Evolutionary conservation across 176 grass and related monocot genomes (phyloP).

Genomic region (Stipa capillata): DNA sequence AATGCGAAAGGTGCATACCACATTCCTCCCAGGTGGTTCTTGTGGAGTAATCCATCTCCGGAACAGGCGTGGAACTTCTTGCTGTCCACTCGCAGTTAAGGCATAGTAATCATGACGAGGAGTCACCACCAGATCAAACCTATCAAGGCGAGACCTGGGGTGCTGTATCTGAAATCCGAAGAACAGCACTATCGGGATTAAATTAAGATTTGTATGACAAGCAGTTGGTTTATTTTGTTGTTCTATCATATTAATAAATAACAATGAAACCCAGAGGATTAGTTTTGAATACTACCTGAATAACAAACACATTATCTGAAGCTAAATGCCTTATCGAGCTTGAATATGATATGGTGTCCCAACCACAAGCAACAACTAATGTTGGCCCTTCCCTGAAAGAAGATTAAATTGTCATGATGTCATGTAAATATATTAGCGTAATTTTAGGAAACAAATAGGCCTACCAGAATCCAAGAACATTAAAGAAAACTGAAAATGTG

Average conservation of each 20-base stretch:
- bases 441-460: conserved; percentile 5
- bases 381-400: conserved; percentile 75
- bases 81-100: conserved; percentile 63
- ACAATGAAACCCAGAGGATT: background rate
- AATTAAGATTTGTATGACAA: background rate
- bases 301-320: conserved; percentile 74
- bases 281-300: conserved; percentile 57
- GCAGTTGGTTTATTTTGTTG: background rate
- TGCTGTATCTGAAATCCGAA: conserved; percentile 78
- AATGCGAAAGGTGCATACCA: conserved; percentile 41
- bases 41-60: conserved; percentile 73
- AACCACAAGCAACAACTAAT: conserved; percentile 78
- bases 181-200: conserved; percentile 1
- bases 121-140: conserved; percentile 89
- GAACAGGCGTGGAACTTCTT: conserved; percentile 62
- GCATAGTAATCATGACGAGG: conserved; percentile 92
- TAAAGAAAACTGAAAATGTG: background rate
- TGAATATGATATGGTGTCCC: conserved; percentile 80
- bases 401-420: conserved; percentile 7
- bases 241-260: background rate
- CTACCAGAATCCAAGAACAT: background rate
- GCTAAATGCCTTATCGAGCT: conserved; percentile 70
- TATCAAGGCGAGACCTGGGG: conserved; percentile 68
- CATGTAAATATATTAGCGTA: background rate
- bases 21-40: conserved; percentile 70